These are phyloP conservation scores for Nepenthes alata DNA, from an alignment of 179 eudicot genomes.

Conservation along the genomic window DNA sequence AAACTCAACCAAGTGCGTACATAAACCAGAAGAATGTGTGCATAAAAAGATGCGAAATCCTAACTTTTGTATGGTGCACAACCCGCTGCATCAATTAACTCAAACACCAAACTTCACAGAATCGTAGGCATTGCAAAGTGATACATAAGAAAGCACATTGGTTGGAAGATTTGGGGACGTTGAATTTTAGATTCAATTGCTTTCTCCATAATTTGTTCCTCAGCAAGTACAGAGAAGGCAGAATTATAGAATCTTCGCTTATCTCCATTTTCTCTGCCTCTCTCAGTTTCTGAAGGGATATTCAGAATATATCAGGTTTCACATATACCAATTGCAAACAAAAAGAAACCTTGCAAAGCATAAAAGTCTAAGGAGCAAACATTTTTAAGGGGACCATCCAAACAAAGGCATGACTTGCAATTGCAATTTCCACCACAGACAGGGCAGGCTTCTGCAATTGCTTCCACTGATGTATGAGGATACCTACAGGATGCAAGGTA, in stretches of 20 bases:
- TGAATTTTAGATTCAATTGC: slow-evolving; percentile 47
- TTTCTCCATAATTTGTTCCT: slow-evolving; percentile 55
- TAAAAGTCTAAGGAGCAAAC: background rate
- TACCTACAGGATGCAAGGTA: slow-evolving; percentile 30
- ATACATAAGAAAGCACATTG: background rate
- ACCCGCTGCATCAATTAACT: background rate
- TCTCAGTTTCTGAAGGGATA: slow-evolving; percentile 11
- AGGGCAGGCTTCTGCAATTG: slow-evolving; percentile 42
- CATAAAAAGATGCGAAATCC: background rate
- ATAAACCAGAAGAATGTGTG: background rate
- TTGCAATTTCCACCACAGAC: slow-evolving; percentile 53
- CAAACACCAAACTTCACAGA: too few species aligned
- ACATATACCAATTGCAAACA: background rate
- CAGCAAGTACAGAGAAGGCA: slow-evolving; percentile 35
- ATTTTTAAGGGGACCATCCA: slow-evolving; percentile 20
- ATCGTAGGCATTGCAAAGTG: background rate
- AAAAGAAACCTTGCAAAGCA: background rate
- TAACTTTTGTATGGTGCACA: background rate
- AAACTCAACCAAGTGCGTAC: background rate
- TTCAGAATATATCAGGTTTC: background rate
- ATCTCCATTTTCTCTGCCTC: slow-evolving; percentile 11
- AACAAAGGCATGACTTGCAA: slow-evolving; percentile 55
- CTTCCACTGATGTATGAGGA: slow-evolving; percentile 42
- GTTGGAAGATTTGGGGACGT: slow-evolving; percentile 24
- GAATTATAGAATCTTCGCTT: slow-evolving; percentile 21